Conservation (phyloP, 23 red algal genomes). For the Gracilaria caudata region DNA sequence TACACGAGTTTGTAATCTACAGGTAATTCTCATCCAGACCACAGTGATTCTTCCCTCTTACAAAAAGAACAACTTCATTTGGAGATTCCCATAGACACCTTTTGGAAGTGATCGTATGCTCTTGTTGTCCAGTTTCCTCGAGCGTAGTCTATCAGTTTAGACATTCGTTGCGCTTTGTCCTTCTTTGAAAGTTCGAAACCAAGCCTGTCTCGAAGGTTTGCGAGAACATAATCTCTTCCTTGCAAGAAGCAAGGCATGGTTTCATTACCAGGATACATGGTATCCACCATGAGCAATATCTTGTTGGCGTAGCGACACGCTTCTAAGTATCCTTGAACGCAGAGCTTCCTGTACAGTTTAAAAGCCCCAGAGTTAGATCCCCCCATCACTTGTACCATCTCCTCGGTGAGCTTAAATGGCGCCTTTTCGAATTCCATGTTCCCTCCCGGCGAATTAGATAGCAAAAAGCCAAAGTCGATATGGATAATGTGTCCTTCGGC, state of each 20-base stretch:
- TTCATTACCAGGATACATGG: conserved; percentile 92
- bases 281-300: conserved; percentile 97
- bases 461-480: conserved; percentile 97
- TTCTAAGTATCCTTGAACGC: conserved; percentile 90
- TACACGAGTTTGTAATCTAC: conserved; percentile 16
- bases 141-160: conserved; percentile 76
- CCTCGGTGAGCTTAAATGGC: conserved; percentile 96
- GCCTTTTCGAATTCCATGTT: conserved; percentile 98
- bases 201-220: conserved; percentile 81
- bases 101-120: conserved; percentile 92
- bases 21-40: neutral
- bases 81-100: conserved; percentile 63
- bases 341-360: conserved; percentile 81
- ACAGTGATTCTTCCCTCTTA: neutral
- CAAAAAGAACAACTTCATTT: conserved; percentile 22
- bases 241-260: conserved; percentile 96
- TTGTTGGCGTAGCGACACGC: conserved; percentile 92
- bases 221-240: conserved; percentile 87
- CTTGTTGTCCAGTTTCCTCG: conserved; percentile 89
- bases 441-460: conserved; percentile 95
- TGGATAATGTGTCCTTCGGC: conserved; percentile 91
- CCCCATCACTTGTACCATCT: conserved; percentile 98
- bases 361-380: conserved; percentile 78
- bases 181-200: conserved; percentile 74
- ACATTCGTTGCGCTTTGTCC: conserved; percentile 66